A percentile compares a stretch with the other conserved stretches of the same genome.
These are phyloP conservation scores for Zostera marina DNA, from an alignment of 116 monocot species.

Conservation along the genomic window DNA sequence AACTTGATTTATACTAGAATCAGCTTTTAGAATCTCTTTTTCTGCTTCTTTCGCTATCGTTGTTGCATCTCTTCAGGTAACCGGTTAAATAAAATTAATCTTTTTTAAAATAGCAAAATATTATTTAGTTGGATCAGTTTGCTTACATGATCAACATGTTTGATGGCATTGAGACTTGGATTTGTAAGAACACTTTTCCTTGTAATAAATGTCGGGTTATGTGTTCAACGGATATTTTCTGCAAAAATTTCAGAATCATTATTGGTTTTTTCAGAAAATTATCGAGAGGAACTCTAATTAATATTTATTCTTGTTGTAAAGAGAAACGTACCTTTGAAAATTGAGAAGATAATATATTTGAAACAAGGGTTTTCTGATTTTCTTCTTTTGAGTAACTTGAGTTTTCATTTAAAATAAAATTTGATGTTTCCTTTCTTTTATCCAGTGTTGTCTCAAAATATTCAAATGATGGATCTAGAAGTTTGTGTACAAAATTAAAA, in stretches of 20 bases:
- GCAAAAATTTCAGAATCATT: constrained; percentile 7
- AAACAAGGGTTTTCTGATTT: constrained; percentile 33
- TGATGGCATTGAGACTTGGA: constrained; percentile 66
- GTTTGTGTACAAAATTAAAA: constrained; percentile 6
- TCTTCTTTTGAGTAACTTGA: constrained; percentile 16
- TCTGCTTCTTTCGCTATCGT: constrained; percentile 51
- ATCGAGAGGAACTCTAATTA: neutral
- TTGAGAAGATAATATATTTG: constrained; percentile 29
- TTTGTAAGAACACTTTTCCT: constrained; percentile 52
- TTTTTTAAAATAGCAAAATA: too few species aligned
- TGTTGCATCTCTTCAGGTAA: constrained; percentile 54
- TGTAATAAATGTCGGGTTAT: constrained; percentile 53
- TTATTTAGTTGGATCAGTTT: too few species aligned
- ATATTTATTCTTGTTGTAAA: neutral
- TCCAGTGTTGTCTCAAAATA: constrained; percentile 7
- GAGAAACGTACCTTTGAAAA: constrained; percentile 37
- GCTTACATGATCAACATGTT: constrained; percentile 46
- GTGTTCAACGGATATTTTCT: constrained; percentile 68
- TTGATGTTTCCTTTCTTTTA: constrained; percentile 14
- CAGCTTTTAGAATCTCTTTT: constrained; percentile 43
- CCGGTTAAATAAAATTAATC: neutral
- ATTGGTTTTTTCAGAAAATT: neutral
- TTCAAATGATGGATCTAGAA: constrained; percentile 52
- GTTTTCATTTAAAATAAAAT: constrained; percentile 3
- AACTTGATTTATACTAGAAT: constrained; percentile 38